A percentile compares a stretch with the other conserved stretches of the same genome.
phyloP scores from a whole-genome alignment of 2,329 filamentous ascomycete genomes.

The Cadophora gregata region DNA sequence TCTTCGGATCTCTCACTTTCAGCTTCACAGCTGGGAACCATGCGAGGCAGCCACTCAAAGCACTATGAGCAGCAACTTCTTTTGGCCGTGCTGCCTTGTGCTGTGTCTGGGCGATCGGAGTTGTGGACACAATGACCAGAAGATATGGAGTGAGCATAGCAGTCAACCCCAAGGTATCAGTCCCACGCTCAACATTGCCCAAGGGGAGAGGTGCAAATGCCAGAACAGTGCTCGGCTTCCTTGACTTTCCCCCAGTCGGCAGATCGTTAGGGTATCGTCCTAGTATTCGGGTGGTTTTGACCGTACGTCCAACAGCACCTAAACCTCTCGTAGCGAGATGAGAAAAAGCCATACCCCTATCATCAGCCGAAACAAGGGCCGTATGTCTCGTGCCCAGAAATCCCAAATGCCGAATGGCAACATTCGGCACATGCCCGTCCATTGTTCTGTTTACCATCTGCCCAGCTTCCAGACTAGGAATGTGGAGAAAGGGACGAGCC shows the following conservation, averaged over 20 bases:
- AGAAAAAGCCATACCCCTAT: constrained; percentile 96
- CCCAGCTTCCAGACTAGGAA: constrained; percentile 74
- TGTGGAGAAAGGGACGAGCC: constrained; percentile 87
- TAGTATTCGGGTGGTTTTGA: constrained; percentile 89
- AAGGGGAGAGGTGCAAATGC: constrained; percentile 89
- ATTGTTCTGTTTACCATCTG: constrained; percentile 68
- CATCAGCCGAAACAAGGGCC: constrained; percentile 92
- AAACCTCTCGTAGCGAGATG: constrained; percentile 92
- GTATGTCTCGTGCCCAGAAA: constrained; percentile 94
- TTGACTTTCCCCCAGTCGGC: constrained; percentile 63
- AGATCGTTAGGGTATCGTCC: constrained; percentile 84
- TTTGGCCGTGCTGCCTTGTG: constrained; percentile 92
- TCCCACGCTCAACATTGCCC: constrained; percentile 90
- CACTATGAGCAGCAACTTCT: constrained; percentile 86
- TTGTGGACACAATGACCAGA: constrained; percentile 95
- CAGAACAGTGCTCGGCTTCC: constrained; percentile 93
- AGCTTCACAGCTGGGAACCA: constrained; percentile 98
- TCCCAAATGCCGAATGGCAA: constrained; percentile 85
- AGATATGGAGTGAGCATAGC: constrained; percentile 96
- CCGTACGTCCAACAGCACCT: constrained; percentile 80
- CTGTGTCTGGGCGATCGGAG: constrained; percentile 93
- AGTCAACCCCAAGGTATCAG: constrained; percentile 87
- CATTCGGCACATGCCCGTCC: constrained; percentile 83
- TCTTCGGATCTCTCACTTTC: constrained; percentile 73
- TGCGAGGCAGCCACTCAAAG: constrained; percentile 90